These are phyloP conservation scores for Silene uniflora DNA, from an alignment of 148 eudicot species.

Conservation along the genomic window DNA sequence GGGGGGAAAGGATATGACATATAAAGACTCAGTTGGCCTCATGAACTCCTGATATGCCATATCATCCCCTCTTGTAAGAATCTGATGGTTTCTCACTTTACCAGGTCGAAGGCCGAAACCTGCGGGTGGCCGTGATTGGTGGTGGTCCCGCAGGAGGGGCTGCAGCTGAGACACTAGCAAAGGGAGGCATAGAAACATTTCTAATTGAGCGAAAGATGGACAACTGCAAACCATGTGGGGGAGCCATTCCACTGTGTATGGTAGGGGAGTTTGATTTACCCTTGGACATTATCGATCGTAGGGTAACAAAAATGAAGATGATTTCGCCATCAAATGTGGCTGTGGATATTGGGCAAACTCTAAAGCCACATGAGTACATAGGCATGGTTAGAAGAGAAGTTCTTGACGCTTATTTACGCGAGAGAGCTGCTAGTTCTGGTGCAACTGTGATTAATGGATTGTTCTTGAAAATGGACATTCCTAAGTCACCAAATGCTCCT, in stretches of 20 bases:
- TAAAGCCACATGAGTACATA: slow-evolving; percentile 93
- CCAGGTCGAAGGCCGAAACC: slow-evolving; percentile 50
- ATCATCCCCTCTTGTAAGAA: neutral
- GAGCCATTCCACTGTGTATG: slow-evolving; percentile 95
- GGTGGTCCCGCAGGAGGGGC: slow-evolving; percentile 95
- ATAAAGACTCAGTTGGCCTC: too few species aligned
- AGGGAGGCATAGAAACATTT: slow-evolving; percentile 80
- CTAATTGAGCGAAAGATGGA: slow-evolving; percentile 82
- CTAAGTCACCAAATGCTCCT: slow-evolving; percentile 36
- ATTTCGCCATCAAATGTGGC: slow-evolving; percentile 97
- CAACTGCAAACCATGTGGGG: slow-evolving; percentile 95
- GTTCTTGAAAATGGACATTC: slow-evolving; percentile 80
- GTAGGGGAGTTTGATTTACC: slow-evolving; percentile 93
- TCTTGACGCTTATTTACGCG: slow-evolving; percentile 70
- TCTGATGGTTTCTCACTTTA: neutral
- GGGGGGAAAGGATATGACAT: too few species aligned
- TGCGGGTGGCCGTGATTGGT: slow-evolving; percentile 84
- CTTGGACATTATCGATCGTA: slow-evolving; percentile 86
- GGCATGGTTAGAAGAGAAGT: slow-evolving; percentile 97
- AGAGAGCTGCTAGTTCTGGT: slow-evolving; percentile 69
- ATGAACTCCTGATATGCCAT: too few species aligned
- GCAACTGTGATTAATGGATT: slow-evolving; percentile 77
- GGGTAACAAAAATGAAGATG: slow-evolving; percentile 97
- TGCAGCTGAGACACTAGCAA: slow-evolving; percentile 89
- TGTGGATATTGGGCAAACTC: slow-evolving; percentile 79